Evolutionary conservation across 1,139 yeast species (phyloP), one percentile per base, ranked within the genome.

Genomic region (Geotrichum histeridarum): DNA sequence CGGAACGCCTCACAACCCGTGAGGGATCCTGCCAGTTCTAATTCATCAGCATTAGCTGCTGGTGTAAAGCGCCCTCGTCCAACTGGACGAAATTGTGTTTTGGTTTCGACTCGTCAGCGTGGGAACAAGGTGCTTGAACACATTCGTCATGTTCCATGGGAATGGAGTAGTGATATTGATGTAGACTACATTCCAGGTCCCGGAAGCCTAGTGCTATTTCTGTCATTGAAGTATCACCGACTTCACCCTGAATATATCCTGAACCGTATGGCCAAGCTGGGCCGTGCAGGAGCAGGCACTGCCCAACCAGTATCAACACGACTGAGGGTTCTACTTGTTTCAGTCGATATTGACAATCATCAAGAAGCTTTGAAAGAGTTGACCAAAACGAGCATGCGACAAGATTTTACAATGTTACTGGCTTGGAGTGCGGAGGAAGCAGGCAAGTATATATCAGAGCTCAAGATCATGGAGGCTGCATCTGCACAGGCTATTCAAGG

Each of bases 401-500:
- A 84, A 60, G 89, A 86, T 53, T 57, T 59, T 55, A 79, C 95
- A 0, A 64, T 91, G 58, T 73, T 91, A 1, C 71, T 89, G 38
- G 86, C 95, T 0, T 90, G 96, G 87, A 80, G 84, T 33, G 82
- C 82, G 61, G 89, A 82, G 59, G 97, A 93, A 64, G 95, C 96
- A 1, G 96, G 91, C 0, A 83, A 81, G 56, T 91, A 90, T 64
- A 69, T 91, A 9, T 57, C 68, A 8, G 64, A 39, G 38, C 51
- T 45, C 15, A 27, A 38, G 8, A 42, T 49, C 15, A 42, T 49
- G 48, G 53, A 49, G 37, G 15, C 31, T 8, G 44, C 46, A n/a
- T 37, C 36, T 8, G 46, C 50, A 12, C 15, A 39, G 32, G 51
- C 50, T 12, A 77, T 80, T 54, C 75, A 74, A 61, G 83, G 82